Conservation (phyloP, 2,329 filamentous ascomycete species). For the Xylariaceae sp. region DNA sequence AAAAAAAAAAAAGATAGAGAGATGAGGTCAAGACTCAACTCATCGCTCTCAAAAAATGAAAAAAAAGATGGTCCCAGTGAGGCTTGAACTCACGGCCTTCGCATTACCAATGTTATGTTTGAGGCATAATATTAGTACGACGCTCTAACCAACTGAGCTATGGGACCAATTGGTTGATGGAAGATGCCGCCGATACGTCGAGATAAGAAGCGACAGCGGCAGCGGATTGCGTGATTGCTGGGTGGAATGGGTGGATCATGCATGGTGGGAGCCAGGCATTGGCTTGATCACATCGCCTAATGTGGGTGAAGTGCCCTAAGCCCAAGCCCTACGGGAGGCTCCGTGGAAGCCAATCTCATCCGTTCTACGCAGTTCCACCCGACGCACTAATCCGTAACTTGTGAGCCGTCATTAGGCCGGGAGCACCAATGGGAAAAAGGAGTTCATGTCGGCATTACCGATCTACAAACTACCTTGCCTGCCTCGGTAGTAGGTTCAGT, state of each 20-base stretch:
- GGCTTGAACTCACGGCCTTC: constrained; percentile 3
- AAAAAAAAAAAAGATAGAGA: neutral
- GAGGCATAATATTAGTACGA: constrained; percentile 1
- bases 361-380: neutral
- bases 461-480: too few species aligned
- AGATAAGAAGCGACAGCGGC: neutral
- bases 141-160: constrained; percentile 3
- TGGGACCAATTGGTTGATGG: neutral
- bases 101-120: neutral
- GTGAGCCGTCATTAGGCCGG: neutral
- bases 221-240: neutral
- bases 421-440: too few species aligned
- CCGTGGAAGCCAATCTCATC: neutral
- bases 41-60: neutral
- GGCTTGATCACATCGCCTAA: neutral
- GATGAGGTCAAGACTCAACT: too few species aligned
- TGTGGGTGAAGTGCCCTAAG: neutral
- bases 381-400: neutral
- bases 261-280: neutral
- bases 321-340: neutral
- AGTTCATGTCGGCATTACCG: too few species aligned
- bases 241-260: neutral
- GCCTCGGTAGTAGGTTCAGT: too few species aligned
- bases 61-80: neutral
- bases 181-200: neutral